Conservation (phyloP, 768 basidiomycete species). For the Lentinus brumalis region DNA sequence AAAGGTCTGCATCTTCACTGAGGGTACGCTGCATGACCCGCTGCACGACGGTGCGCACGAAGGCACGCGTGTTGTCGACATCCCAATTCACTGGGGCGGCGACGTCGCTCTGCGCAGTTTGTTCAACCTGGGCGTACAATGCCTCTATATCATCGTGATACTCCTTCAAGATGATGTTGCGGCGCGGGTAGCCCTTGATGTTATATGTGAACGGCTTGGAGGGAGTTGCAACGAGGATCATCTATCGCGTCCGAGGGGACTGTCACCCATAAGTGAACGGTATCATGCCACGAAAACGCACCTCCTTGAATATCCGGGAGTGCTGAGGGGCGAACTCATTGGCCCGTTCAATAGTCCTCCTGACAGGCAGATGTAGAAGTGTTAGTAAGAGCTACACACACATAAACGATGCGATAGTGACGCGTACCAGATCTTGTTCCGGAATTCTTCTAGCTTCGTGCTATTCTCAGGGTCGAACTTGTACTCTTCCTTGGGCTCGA, state of each 20-base stretch:
- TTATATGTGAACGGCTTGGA: slow-evolving; percentile 36
- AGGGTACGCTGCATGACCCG: slow-evolving; percentile 33
- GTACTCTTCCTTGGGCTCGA: slow-evolving; percentile 34
- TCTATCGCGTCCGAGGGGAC: slow-evolving; percentile 19
- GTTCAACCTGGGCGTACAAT: slow-evolving; percentile 37
- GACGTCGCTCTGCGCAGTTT: slow-evolving; percentile 35
- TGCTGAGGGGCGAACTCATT: slow-evolving; percentile 47
- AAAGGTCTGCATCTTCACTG: slow-evolving; percentile 41
- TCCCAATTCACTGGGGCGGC: slow-evolving; percentile 32
- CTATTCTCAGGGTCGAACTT: slow-evolving; percentile 36
- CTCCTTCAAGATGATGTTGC: slow-evolving; percentile 25
- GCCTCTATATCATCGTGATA: slow-evolving; percentile 46
- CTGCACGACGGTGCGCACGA: slow-evolving; percentile 38
- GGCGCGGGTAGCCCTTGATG: slow-evolving; percentile 34
- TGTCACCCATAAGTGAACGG: too few relatives aligned
- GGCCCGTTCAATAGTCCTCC: slow-evolving; percentile 37
- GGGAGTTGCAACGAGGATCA: slow-evolving; percentile 35
- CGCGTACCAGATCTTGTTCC: slow-evolving; percentile 38
- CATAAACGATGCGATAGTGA: not conserved
- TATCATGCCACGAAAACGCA: slow-evolving; percentile 7
- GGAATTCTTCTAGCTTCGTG: slow-evolving; percentile 33
- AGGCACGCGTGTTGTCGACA: slow-evolving; percentile 23
- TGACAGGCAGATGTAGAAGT: not conserved
- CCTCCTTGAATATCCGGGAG: slow-evolving; percentile 51
- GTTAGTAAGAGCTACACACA: not conserved